Conservation (phyloP, 495 filamentous ascomycete genomes). For the Aspergillus saccharolyticus region DNA sequence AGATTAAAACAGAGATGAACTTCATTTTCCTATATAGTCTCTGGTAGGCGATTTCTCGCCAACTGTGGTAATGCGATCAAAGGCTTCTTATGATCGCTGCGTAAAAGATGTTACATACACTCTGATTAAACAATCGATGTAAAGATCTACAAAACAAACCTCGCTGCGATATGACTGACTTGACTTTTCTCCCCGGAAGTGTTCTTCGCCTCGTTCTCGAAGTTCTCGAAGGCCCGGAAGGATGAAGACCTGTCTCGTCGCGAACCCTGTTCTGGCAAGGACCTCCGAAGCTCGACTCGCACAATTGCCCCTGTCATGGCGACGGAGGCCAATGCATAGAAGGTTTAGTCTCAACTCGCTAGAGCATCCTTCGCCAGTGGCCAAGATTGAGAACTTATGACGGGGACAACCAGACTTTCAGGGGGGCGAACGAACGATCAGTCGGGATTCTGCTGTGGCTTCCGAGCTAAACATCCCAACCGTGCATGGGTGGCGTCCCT, state of each 20-base stretch:
- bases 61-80: background rate
- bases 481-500: background rate
- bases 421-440: background rate
- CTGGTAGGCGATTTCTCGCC: background rate
- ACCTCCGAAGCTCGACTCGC: background rate
- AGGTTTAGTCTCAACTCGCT: background rate
- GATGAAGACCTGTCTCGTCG: background rate
- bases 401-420: background rate
- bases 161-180: background rate
- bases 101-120: background rate
- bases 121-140: background rate
- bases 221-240: background rate
- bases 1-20: no score
- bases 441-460: background rate
- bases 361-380: background rate
- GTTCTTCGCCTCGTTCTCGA: background rate
- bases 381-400: background rate
- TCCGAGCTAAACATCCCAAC: background rate
- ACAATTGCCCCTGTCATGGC: background rate
- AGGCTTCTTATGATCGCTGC: background rate
- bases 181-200: no score
- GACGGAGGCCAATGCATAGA: background rate
- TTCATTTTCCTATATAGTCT: no score
- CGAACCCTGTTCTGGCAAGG: background rate
- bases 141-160: background rate